Evolutionary conservation across 2,329 filamentous ascomycete genomes (phyloP).

Genomic region (Bipolaris gigantea): DNA sequence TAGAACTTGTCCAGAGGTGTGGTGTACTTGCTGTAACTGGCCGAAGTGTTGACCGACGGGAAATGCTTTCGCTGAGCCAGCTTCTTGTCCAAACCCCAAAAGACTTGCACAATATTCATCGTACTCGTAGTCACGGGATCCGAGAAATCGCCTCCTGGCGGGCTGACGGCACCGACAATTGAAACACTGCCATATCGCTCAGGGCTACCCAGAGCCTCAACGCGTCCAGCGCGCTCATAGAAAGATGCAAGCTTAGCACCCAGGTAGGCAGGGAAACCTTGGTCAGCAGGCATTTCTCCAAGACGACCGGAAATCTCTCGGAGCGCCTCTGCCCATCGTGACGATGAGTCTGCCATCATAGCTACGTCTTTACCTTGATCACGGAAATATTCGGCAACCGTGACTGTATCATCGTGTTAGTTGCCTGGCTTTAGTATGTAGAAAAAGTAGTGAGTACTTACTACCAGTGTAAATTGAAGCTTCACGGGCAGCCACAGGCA

Average conservation of each 20-base stretch:
- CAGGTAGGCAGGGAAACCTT: conserved; percentile 98
- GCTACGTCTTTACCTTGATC: conserved; percentile 97
- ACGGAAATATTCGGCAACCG: conserved; percentile 90
- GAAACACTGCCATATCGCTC: conserved; percentile 90
- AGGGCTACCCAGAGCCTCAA: conserved; percentile 82
- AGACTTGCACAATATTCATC: conserved; percentile 96
- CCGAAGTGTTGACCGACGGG: conserved; percentile 92
- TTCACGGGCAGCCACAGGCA: conserved; percentile 97
- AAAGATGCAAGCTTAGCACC: conserved; percentile 97
- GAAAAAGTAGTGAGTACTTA: conserved; percentile 67
- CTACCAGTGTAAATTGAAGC: conserved; percentile 98
- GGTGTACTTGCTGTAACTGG: conserved; percentile 97
- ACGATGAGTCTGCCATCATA: conserved; percentile 99
- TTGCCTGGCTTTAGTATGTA: neutral
- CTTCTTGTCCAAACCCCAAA: conserved; percentile 99
- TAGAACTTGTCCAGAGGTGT: conserved; percentile 88
- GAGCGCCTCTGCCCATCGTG: conserved; percentile 96
- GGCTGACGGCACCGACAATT: conserved; percentile 96
- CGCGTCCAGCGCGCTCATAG: conserved; percentile 96
- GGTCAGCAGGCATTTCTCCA: conserved; percentile 99
- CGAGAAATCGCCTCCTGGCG: conserved; percentile 97
- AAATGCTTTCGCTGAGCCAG: conserved; percentile 98
- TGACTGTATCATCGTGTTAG: neutral
- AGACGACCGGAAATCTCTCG: conserved; percentile 98
- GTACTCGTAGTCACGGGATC: conserved; percentile 95